Base-by-base conservation (phyloP, 1,139 yeast species). In the Scheffersomyces illinoinensis region DNA sequence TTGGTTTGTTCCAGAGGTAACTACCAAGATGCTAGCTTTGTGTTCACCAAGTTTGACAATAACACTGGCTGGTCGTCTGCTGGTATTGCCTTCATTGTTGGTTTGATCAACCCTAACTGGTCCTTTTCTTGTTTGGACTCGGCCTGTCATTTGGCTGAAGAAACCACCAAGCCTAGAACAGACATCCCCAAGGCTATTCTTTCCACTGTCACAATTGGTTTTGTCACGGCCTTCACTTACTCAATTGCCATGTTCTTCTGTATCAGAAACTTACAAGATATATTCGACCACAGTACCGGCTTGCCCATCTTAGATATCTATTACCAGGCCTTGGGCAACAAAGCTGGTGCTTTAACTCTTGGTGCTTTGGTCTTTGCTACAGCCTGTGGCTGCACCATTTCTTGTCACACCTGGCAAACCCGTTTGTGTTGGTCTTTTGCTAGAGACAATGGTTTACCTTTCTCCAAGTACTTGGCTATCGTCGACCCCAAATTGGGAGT, bases 321-420 rank as follows among this genome's bases (percentile, higher is more conserved):
- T 68, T 74, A 85, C 69, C 91, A 87, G 70, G 88, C 88, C 1
- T 68, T 86, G 48, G 75, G 75, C 5, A 84, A 78, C 67, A 83
- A 76, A 63, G 83, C 80, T 20, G 90, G 89, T 57, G 90, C 91
- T 2, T 73, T 86, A 51, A 79, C 85, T 60, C 77, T 89, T 54
- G 90, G 88, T 53, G 72, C 83, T 23, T 73, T 89, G 62, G 78
- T 88, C 55, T 75, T 87, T 58, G 76, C 85, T 56, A 88, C 92
- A 12, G 88, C 90, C 2, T 77, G 85, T 66, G 91, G 92, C 50
- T 89, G 93, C 71, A 86, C 86, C 60, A 86, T 88, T 62, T 83
- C 90, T 7, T 83, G 89, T 59, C 93, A 89, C 67, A 88, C 93
- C 4, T 87, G 92, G 91, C 90, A 86, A 75, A 88, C 91, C 53